Base-by-base conservation (phyloP, 139 green algal species). In the Chlamydomonas asymmetrica region DNA sequence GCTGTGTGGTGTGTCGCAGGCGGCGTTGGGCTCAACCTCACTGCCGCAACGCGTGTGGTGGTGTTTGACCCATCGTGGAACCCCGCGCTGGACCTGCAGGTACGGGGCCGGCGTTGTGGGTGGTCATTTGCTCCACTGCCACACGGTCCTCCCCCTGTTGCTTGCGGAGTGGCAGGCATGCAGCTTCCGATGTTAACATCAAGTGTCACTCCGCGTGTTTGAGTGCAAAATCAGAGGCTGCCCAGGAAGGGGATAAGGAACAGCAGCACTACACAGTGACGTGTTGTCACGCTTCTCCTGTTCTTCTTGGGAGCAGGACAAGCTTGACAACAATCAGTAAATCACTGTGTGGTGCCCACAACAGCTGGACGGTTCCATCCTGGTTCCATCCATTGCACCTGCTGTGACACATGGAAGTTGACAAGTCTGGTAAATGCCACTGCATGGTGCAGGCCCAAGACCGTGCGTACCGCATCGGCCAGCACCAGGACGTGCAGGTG, bases 51-150 rank as follows among this genome's bases (percentile, higher is more conserved):
- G 68, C 81, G 75, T 34, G 80, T 92, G 39, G 80, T 96, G 31
- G 87, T 97, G 27, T 87, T 95, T n/a, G 92, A 97, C 67, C 92
- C 92, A 9, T 64, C 16, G 49, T 96, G 82, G 82, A 93, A 92
- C 71, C 90, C 87, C 4, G 73, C 81, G 0, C 41, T 65, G 34
- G 88, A 93, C 57, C 72, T 88, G 59, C 85, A 89, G 62, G 54
- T 71, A 45, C 9, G 54, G 37, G 10, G 23, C 16, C 43, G 37
- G 10, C 25, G 43, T 41, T 22, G 7, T 60, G 18, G 34, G 29
- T 49, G 34, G 62, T 68, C 27, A 64, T 18, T 23, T 31, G 57
- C 9, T 16, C 18, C 9, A 64, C 18, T 18, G 29, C 9, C n/a
- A 64, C 27, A 64, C 22, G 49, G 22, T 57, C 49, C 18, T 57